These are phyloP conservation scores for Trametes polyzona DNA, from an alignment of 1,284 basidiomycete species.

Conservation along the genomic window DNA sequence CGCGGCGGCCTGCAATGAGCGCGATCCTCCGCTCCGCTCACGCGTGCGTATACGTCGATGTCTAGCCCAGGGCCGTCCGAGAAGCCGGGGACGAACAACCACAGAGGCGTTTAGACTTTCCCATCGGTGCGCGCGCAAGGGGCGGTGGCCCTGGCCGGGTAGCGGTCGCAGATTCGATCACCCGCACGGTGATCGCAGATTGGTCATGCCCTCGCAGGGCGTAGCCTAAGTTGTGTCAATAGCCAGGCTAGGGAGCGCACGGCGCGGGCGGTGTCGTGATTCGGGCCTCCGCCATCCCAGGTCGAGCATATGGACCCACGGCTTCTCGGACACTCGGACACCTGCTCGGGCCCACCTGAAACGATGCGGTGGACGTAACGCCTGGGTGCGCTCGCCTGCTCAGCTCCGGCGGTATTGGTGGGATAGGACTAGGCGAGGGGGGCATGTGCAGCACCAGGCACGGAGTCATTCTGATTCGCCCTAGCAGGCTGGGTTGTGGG, in stretches of 20 bases:
- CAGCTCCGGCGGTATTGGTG: not conserved
- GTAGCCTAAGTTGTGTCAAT: constrained; percentile 18
- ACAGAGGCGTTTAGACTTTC: constrained; percentile 8
- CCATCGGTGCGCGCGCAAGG: not conserved
- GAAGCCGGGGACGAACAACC: not conserved
- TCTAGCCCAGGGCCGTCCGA: not conserved
- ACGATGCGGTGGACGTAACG: not conserved
- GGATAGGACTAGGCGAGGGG: constrained; percentile 11
- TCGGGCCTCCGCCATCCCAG: not conserved
- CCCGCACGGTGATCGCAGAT: constrained; percentile 18
- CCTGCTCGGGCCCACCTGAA: constrained; percentile 5
- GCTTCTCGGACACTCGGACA: constrained; percentile 37
- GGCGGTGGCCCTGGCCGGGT: not conserved
- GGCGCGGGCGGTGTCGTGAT: constrained; percentile 1
- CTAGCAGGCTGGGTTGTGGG: not conserved
- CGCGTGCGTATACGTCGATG: not conserved
- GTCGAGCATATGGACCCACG: constrained; percentile 40
- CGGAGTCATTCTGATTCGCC: constrained; percentile 5
- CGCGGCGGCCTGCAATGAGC: not conserved
- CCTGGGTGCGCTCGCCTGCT: not conserved
- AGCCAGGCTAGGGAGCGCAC: constrained; percentile 4
- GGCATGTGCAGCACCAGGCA: constrained; percentile 22
- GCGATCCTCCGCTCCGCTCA: not conserved
- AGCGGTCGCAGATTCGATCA: not conserved
- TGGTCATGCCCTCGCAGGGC: constrained; percentile 2